A percentile compares a stretch with the other conserved stretches of the same genome.
Conservation (phyloP, 768 basidiomycete genomes). For the Mycena floridula region DNA sequence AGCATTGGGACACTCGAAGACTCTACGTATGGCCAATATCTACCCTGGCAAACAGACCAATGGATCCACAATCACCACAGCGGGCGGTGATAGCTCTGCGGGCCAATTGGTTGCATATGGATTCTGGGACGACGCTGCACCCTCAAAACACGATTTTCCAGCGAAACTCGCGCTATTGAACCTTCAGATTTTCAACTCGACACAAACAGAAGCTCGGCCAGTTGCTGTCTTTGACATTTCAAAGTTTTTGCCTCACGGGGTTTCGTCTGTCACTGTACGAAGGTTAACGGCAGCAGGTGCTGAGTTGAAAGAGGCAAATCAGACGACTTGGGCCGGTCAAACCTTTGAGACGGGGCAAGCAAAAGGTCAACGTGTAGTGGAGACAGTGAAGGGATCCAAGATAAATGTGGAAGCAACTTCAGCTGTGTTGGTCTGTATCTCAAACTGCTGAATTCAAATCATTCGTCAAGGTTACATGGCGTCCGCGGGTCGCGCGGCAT, state of each 20-base stretch:
- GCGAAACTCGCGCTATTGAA: slow-evolving; percentile 44
- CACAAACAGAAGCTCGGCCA: slow-evolving; percentile 34
- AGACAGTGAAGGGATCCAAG: slow-evolving; percentile 25
- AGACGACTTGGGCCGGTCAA: slow-evolving; percentile 47
- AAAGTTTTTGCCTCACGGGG: slow-evolving; percentile 23
- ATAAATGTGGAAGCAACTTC: slow-evolving; percentile 31
- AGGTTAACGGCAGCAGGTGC: slow-evolving; percentile 43
- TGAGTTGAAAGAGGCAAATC: slow-evolving; percentile 35
- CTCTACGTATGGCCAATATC: slow-evolving; percentile 39
- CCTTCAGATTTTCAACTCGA: slow-evolving; percentile 45
- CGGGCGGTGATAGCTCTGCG: slow-evolving; percentile 36
- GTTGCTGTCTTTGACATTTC: slow-evolving; percentile 40
- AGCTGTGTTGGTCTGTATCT: slow-evolving; percentile 25
- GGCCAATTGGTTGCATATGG: slow-evolving; percentile 48
- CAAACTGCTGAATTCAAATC: background rate
- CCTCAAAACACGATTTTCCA: slow-evolving; percentile 26
- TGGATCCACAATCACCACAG: slow-evolving; percentile 47
- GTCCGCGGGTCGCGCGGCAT: too few species aligned
- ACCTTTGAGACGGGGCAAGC: slow-evolving; percentile 36
- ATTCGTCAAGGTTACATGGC: too few species aligned
- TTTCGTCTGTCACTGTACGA: slow-evolving; percentile 28
- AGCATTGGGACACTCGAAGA: slow-evolving; percentile 36
- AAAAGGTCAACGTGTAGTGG: slow-evolving; percentile 31
- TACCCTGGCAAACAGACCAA: slow-evolving; percentile 47
- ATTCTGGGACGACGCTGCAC: slow-evolving; percentile 34